These are phyloP conservation scores for Kalmanozyma brasiliensis DNA, from an alignment of 1,284 basidiomycete species.

Conservation along the genomic window DNA sequence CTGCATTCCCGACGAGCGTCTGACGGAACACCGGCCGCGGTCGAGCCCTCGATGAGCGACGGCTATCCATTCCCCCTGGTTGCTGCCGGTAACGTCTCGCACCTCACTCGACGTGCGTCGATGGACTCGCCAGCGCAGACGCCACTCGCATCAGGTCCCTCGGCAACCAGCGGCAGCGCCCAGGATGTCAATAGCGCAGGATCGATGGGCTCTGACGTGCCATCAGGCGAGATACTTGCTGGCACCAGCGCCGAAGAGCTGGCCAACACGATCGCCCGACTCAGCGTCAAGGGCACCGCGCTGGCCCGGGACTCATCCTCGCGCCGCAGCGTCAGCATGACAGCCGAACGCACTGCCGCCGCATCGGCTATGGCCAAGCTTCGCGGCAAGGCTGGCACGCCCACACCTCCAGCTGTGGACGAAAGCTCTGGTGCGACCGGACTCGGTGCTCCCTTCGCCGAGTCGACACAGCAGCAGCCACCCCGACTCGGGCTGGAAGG, in stretches of 20 bases:
- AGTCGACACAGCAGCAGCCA: neutral
- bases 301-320: conserved; percentile 24
- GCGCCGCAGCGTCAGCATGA: conserved; percentile 28
- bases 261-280: conserved; percentile 52
- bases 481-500: conserved; percentile 1
- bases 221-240: conserved; percentile 10
- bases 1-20: conserved; percentile 18
- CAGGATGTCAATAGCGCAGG: neutral
- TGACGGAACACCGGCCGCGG: conserved; percentile 32
- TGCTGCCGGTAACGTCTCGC: conserved; percentile 13
- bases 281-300: conserved; percentile 55
- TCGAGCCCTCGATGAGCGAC: conserved; percentile 15
- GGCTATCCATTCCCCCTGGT: conserved; percentile 59
- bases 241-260: conserved; percentile 46
- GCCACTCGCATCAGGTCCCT: conserved; percentile 28
- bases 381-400: conserved; percentile 21
- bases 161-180: neutral
- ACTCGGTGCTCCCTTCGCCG: conserved; percentile 16
- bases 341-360: conserved; percentile 41
- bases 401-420: conserved; percentile 8
- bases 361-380: conserved; percentile 42
- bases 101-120: conserved; percentile 40
- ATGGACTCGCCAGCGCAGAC: conserved; percentile 46
- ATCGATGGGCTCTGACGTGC: conserved; percentile 1
- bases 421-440: neutral